Conservation (phyloP, 495 filamentous ascomycete species). For the Talaromyces liani region DNA sequence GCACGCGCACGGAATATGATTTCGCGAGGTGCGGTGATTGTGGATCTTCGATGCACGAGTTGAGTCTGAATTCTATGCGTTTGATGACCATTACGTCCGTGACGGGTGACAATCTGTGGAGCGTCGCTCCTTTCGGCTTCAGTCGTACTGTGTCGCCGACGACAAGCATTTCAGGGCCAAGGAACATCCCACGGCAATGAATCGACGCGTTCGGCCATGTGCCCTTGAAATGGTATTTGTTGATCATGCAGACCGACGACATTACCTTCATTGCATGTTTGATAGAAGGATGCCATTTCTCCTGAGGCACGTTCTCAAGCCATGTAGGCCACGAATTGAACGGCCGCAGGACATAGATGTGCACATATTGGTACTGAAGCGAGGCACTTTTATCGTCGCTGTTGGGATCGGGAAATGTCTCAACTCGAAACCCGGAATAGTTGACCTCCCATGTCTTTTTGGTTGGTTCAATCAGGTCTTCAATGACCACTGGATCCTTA, state of each 20-base stretch:
- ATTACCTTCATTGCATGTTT: slow-evolving; percentile 45
- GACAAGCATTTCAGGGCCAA: slow-evolving; percentile 47
- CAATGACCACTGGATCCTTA: slow-evolving; percentile 25
- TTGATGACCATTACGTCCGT: slow-evolving; percentile 48
- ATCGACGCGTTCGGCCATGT: slow-evolving; percentile 46
- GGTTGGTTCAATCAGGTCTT: slow-evolving; percentile 34
- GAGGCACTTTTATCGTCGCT: slow-evolving; percentile 42
- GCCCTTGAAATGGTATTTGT: slow-evolving; percentile 43
- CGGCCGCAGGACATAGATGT: slow-evolving; percentile 46
- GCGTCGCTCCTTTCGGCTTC: slow-evolving; percentile 21
- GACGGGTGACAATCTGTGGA: slow-evolving; percentile 14
- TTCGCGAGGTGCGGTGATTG: slow-evolving; percentile 34
- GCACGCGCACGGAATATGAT: slow-evolving; percentile 30
- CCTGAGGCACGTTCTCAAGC: slow-evolving; percentile 27
- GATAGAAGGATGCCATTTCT: slow-evolving; percentile 46
- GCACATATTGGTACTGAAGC: slow-evolving; percentile 46
- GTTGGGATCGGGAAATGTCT: slow-evolving; percentile 45
- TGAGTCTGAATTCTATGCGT: slow-evolving; percentile 38
- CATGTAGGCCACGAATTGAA: slow-evolving; percentile 44
- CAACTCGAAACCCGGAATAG: slow-evolving; percentile 51
- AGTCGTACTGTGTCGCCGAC: slow-evolving; percentile 48
- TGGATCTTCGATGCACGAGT: slow-evolving; percentile 36
- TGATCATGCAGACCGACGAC: slow-evolving; percentile 43
- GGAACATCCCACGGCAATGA: slow-evolving; percentile 44
- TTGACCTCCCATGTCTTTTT: slow-evolving; percentile 35